These are phyloP conservation scores for Beauveria sp. DNA, from an alignment of 2,329 filamentous ascomycete species.

Conservation along the genomic window DNA sequence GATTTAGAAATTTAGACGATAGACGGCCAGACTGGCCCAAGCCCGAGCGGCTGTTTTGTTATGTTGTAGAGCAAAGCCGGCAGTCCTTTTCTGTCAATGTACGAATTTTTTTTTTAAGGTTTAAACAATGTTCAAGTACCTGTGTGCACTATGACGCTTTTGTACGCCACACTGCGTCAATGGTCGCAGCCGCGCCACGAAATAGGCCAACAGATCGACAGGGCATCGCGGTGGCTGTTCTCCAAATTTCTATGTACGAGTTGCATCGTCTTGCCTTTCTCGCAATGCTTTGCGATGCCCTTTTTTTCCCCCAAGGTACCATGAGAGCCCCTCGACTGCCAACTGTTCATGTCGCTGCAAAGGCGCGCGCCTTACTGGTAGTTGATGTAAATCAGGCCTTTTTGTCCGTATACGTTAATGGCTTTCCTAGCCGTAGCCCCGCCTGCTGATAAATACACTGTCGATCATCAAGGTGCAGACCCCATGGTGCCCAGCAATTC, in stretches of 20 bases:
- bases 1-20: constrained; percentile 6
- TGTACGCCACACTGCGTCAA: background rate
- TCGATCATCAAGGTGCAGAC: background rate
- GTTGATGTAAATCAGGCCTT: no score
- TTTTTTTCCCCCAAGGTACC: no score
- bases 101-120: background rate
- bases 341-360: no score
- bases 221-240: background rate
- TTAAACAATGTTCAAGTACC: no score
- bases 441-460: constrained; percentile 10
- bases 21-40: constrained; percentile 6
- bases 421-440: background rate
- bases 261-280: no score
- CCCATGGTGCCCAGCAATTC: no score
- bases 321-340: no score
- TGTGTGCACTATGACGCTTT: background rate
- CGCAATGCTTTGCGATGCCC: background rate
- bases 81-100: background rate
- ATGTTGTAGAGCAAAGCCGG: constrained; percentile 1
- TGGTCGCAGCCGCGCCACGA: background rate
- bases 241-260: background rate
- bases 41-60: constrained; percentile 1
- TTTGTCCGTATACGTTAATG: background rate
- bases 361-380: no score
- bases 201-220: background rate